A percentile compares a stretch with the other conserved stretches of the same genome.
Evolutionary conservation across 2,329 filamentous ascomycete genomes (phyloP).

Genomic region (Clonostachys solani): DNA sequence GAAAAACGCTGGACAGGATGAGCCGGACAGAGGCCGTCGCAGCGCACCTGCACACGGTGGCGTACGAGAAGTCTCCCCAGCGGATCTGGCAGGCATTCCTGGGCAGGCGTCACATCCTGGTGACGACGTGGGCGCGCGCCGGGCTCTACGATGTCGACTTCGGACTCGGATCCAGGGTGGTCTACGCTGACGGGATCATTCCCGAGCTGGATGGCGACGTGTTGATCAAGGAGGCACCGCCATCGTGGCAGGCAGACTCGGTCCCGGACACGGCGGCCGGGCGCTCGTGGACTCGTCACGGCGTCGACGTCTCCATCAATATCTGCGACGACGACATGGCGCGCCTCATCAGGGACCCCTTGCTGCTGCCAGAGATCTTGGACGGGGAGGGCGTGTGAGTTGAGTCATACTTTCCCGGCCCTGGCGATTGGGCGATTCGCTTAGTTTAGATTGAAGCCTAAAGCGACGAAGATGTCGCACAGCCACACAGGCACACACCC

Average conservation of each 20-base stretch:
- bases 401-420: too few relatives aligned
- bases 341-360: constrained; percentile 7
- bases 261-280: neutral
- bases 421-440: too few relatives aligned
- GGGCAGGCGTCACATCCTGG: constrained; percentile 12
- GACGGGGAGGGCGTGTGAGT: too few relatives aligned
- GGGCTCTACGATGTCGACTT: constrained; percentile 17
- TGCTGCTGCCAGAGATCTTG: constrained; percentile 5
- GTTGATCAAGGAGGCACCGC: constrained; percentile 14
- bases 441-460: too few relatives aligned
- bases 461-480: too few relatives aligned
- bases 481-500: too few relatives aligned
- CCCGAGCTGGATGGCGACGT: constrained; percentile 13
- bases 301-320: constrained; percentile 12
- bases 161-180: constrained; percentile 7
- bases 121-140: constrained; percentile 16
- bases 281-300: constrained; percentile 12
- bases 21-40: constrained; percentile 3
- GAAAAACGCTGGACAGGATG: constrained; percentile 7
- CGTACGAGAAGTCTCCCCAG: constrained; percentile 15
- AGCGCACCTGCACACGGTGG: constrained; percentile 10
- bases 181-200: constrained; percentile 12
- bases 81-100: constrained; percentile 18
- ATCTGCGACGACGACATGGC: constrained; percentile 9
- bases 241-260: neutral